These are phyloP conservation scores for Pseudogymnoascus sp. DNA, from an alignment of 2,329 filamentous ascomycete species.

Conservation along the genomic window DNA sequence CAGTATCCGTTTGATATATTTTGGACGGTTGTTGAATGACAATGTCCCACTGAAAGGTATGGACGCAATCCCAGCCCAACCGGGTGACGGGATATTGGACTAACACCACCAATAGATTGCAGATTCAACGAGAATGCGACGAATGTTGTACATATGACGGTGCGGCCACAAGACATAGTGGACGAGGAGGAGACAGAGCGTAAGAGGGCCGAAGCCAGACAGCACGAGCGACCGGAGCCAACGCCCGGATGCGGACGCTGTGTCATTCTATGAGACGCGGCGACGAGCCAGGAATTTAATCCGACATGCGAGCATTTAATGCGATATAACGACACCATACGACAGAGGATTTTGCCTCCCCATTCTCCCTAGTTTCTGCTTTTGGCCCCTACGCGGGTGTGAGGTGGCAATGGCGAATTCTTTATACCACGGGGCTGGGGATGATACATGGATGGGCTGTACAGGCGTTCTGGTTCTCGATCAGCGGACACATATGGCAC, in stretches of 20 bases:
- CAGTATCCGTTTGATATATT: conserved; percentile 84
- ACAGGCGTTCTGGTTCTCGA: conserved; percentile 5
- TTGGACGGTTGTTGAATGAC: conserved; percentile 85
- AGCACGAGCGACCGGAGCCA: conserved; percentile 47
- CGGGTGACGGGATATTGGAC: not conserved
- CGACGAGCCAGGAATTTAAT: not conserved
- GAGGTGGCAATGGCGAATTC: not conserved
- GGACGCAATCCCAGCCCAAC: conserved; percentile 24
- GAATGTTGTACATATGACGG: conserved; percentile 92
- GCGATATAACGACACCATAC: conserved; percentile 9
- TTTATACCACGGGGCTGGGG: conserved; percentile 1
- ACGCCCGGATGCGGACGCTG: conserved; percentile 53
- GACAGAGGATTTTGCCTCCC: conserved; percentile 1
- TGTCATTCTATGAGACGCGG: conserved; percentile 47
- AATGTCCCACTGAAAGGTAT: conserved; percentile 78
- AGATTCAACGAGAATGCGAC: conserved; percentile 66
- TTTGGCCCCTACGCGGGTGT: not conserved
- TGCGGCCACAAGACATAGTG: conserved; percentile 75
- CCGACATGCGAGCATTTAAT: conserved; percentile 6
- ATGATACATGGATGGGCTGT: conserved; percentile 5
- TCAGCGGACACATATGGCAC: conserved; percentile 4
- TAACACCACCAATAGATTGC: conserved; percentile 51
- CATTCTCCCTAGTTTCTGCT: conserved; percentile 1
- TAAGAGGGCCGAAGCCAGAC: conserved; percentile 24
- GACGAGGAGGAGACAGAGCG: conserved; percentile 54